Percentiles rank a stretch among this genome's conserved stretches.
Conservation (phyloP, 106 monocot genomes). For the Posidonia australis region DNA sequence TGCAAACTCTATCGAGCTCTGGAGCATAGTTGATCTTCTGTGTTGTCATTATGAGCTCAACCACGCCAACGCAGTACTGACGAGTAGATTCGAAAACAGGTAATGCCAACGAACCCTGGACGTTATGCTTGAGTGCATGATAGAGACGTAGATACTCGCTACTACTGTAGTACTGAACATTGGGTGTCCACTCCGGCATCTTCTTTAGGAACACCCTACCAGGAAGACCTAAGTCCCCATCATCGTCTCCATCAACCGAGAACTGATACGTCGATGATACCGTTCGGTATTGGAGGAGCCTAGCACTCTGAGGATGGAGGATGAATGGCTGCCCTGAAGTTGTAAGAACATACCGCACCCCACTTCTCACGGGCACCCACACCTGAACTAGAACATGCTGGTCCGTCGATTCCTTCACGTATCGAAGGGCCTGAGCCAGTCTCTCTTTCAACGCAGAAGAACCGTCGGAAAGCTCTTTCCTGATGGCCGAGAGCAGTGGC, state of each 20-base stretch:
- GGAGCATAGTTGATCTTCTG: conserved; percentile 68
- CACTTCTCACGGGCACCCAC: conserved; percentile 75
- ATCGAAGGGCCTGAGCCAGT: conserved; percentile 59
- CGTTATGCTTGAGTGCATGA: conserved; percentile 62
- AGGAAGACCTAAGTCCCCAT: conserved; percentile 54
- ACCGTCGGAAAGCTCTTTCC: conserved; percentile 7
- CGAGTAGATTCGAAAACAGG: conserved; percentile 62
- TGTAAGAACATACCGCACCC: conserved; percentile 45
- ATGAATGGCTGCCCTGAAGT: conserved; percentile 84
- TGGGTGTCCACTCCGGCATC: conserved; percentile 80
- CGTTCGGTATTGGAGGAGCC: conserved; percentile 53
- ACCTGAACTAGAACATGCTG: conserved; percentile 65
- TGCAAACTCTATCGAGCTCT: conserved; percentile 89
- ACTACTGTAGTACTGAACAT: conserved; percentile 70
- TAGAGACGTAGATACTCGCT: conserved; percentile 63
- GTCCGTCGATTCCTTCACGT: conserved; percentile 59
- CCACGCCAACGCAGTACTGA: conserved; percentile 62
- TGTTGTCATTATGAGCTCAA: conserved; percentile 85
- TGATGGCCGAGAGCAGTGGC: not conserved
- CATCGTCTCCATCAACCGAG: conserved; percentile 44
- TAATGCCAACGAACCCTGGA: conserved; percentile 57
- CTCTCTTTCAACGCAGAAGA: conserved; percentile 35
- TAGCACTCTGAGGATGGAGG: conserved; percentile 37
- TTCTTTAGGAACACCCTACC: conserved; percentile 61
- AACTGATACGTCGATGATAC: conserved; percentile 57